These are phyloP conservation scores for Senna siamea DNA, from an alignment of 306 rosid genomes.

Conservation along the genomic window DNA sequence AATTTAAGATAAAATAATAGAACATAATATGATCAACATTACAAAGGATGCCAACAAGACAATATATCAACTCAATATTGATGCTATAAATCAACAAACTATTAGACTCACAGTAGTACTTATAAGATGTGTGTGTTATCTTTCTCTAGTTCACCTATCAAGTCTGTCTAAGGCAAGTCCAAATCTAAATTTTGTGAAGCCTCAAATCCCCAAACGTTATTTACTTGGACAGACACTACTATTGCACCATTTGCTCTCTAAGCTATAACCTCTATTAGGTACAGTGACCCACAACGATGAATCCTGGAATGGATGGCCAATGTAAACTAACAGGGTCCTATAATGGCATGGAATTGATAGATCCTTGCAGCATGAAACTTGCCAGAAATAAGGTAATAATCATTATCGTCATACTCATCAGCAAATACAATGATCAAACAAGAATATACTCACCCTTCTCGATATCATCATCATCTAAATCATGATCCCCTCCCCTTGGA, in stretches of 20 bases:
- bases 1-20: conserved; percentile 2
- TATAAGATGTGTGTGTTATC: conserved; percentile 12
- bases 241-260: conserved; percentile 2
- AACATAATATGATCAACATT: not conserved
- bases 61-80: conserved; percentile 13
- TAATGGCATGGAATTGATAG: not conserved
- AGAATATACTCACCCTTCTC: conserved; percentile 5
- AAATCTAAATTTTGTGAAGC: not conserved
- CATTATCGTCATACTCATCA: not conserved
- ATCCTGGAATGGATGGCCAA: conserved; percentile 4
- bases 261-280: conserved; percentile 8
- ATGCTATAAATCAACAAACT: not conserved
- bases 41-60: conserved; percentile 19
- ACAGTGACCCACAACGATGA: conserved; percentile 15
- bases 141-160: conserved; percentile 4
- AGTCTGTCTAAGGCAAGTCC: conserved; percentile 1
- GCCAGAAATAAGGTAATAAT: not conserved
- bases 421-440: not conserved
- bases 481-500: too few relatives aligned
- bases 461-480: not conserved
- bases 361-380: not conserved
- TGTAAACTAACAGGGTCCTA: not conserved
- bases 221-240: conserved; percentile 1
- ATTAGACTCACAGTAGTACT: not conserved
- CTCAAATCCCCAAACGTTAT: conserved; percentile 4